phyloP scores from a whole-genome alignment of 2,329 filamentous ascomycete species.

The Fusarium xyrophilum region DNA sequence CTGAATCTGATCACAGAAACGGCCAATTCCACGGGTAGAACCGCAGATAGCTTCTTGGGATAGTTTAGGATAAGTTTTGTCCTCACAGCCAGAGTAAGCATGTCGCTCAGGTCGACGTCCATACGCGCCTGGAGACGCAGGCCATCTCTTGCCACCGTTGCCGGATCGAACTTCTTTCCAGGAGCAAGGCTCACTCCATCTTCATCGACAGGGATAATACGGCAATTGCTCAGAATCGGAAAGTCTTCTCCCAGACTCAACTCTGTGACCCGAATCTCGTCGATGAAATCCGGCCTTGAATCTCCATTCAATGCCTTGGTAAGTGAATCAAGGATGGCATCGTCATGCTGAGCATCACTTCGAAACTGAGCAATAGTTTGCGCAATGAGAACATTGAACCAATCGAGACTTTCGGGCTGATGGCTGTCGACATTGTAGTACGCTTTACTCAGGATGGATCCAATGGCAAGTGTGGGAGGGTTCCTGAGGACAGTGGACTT shows the following conservation, averaged over 20 bases:
- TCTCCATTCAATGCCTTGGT: conserved; percentile 87
- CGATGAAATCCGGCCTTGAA: conserved; percentile 86
- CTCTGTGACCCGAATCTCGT: conserved; percentile 92
- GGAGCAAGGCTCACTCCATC: conserved; percentile 68
- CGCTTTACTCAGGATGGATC: conserved; percentile 92
- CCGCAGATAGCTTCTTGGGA: conserved; percentile 85
- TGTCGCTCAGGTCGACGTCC: conserved; percentile 96
- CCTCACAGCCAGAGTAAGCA: conserved; percentile 92
- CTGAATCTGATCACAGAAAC: conserved; percentile 95
- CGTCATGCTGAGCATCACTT: conserved; percentile 89
- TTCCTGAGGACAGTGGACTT: conserved; percentile 76
- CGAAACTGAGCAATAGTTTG: conserved; percentile 97
- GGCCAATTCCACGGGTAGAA: conserved; percentile 88
- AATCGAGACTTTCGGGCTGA: conserved; percentile 95
- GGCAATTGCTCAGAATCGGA: conserved; percentile 97
- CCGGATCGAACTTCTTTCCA: conserved; percentile 59
- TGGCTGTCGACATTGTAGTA: conserved; percentile 97
- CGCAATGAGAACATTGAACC: conserved; percentile 97
- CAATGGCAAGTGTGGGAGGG: conserved; percentile 81
- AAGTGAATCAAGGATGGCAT: conserved; percentile 84
- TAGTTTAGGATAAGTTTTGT: conserved; percentile 95
- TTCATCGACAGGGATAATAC: conserved; percentile 89
- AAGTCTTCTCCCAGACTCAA: conserved; percentile 95
- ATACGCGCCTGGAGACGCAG: conserved; percentile 89
- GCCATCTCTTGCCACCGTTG: conserved; percentile 64